phyloP scores from a whole-genome alignment of 305 asterid species.

The Galium porrigens region DNA sequence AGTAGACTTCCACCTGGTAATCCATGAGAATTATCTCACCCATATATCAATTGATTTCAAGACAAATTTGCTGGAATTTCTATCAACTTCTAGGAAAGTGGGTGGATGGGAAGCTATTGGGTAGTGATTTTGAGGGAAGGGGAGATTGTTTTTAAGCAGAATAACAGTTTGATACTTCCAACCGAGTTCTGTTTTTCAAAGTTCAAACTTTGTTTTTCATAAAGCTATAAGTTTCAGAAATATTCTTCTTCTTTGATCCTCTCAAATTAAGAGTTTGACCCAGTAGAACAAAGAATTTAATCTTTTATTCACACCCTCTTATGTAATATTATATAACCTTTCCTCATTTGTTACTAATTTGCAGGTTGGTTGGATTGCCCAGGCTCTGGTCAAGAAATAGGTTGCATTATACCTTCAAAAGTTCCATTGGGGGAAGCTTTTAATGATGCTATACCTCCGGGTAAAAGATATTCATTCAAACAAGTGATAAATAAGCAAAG shows the following conservation, averaged over 20 bases:
- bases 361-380: slow-evolving; percentile 99
- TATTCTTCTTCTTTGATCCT: not conserved
- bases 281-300: not conserved
- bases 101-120: not conserved
- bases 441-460: slow-evolving; percentile 55
- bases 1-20: slow-evolving; percentile 85
- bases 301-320: not conserved
- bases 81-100: slow-evolving; percentile 1
- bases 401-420: slow-evolving; percentile 74
- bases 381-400: slow-evolving; percentile 58
- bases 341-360: slow-evolving; percentile 7
- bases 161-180: not conserved
- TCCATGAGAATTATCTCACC: not conserved
- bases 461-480: slow-evolving; percentile 80
- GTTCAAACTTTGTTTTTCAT: not conserved
- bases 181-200: not conserved
- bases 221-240: not conserved
- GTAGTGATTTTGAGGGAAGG: not conserved
- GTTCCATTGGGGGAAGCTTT: slow-evolving; percentile 82
- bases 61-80: not conserved
- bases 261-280: not conserved
- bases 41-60: not conserved
- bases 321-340: not conserved
- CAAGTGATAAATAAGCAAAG: slow-evolving; percentile 80
- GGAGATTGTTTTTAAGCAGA: not conserved